Percentiles rank a stretch among this genome's conserved stretches.
Conservation (phyloP, 768 basidiomycete species). For the Cystobasidiopsis lactophilus region DNA sequence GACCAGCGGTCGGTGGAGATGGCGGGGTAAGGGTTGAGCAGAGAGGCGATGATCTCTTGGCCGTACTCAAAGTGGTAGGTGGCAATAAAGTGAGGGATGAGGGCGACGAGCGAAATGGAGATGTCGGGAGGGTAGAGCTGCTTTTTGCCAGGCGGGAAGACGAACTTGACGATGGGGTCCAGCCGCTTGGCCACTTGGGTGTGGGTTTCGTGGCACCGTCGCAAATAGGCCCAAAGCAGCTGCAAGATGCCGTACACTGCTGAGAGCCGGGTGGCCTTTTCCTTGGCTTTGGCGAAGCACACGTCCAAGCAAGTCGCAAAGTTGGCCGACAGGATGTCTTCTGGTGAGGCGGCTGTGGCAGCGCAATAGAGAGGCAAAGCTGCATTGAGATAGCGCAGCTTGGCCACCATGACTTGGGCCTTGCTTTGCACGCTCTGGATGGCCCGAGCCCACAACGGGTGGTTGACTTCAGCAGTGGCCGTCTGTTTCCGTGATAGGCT, state of each 20-base stretch:
- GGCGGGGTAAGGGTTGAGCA: conserved; percentile 39
- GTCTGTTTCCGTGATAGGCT: no score
- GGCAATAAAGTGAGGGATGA: conserved; percentile 59
- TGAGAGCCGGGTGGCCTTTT: conserved; percentile 44
- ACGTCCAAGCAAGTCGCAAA: conserved; percentile 56
- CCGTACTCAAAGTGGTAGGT: conserved; percentile 69
- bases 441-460: conserved; percentile 82
- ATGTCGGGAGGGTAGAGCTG: conserved; percentile 47
- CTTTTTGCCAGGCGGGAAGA: conserved; percentile 52
- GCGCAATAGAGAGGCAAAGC: conserved; percentile 70
- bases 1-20: conserved; percentile 27
- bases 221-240: conserved; percentile 83
- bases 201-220: conserved; percentile 64
- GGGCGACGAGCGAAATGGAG: conserved; percentile 50
- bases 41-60: conserved; percentile 38
- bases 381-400: conserved; percentile 59
- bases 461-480: conserved; percentile 85
- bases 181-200: conserved; percentile 62
- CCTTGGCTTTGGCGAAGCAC: conserved; percentile 49
- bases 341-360: conserved; percentile 65
- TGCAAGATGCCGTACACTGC: conserved; percentile 65
- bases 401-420: conserved; percentile 52
- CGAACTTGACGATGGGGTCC: conserved; percentile 47
- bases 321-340: conserved; percentile 58
- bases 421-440: conserved; percentile 63